Evolutionary conservation across 345 rosid species (phyloP).

Genomic region (Isatis tinctoria): DNA sequence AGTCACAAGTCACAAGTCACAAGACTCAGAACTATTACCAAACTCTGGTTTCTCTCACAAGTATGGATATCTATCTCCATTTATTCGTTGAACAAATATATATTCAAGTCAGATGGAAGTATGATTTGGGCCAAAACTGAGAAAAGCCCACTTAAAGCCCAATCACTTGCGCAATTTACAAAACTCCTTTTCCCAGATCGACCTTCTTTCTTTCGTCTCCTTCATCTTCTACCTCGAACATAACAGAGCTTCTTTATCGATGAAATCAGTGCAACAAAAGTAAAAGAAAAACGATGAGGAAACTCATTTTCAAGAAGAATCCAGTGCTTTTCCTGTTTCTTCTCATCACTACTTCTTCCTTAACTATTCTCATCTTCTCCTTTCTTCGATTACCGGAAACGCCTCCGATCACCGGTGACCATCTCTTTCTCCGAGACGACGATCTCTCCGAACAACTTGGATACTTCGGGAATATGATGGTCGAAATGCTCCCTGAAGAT

Average conservation of each 20-base stretch:
- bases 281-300: slow-evolving; percentile 39
- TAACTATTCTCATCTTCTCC: slow-evolving; percentile 38
- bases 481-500: slow-evolving; percentile 71
- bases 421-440: slow-evolving; percentile 4
- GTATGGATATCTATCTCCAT: no score
- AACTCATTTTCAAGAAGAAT: slow-evolving; percentile 30
- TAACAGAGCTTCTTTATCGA: background rate
- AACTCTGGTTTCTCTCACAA: background rate
- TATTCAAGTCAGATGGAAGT: no score
- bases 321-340: slow-evolving; percentile 37
- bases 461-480: slow-evolving; percentile 68
- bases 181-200: slow-evolving; percentile 12
- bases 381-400: slow-evolving; percentile 55
- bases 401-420: slow-evolving; percentile 16
- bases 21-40: slow-evolving; percentile 15
- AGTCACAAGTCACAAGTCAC: no score
- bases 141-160: background rate
- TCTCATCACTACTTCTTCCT: slow-evolving; percentile 48
- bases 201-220: slow-evolving; percentile 16
- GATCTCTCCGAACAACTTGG: slow-evolving; percentile 35
- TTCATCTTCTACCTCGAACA: background rate
- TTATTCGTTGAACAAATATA: no score
- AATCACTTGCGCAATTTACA: background rate
- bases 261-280: background rate
- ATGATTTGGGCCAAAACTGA: background rate